Percentiles rank a stretch among this genome's conserved stretches.
These are phyloP conservation scores for Chlorencoelia australis DNA, from an alignment of 2,329 filamentous ascomycete species.

Conservation along the genomic window DNA sequence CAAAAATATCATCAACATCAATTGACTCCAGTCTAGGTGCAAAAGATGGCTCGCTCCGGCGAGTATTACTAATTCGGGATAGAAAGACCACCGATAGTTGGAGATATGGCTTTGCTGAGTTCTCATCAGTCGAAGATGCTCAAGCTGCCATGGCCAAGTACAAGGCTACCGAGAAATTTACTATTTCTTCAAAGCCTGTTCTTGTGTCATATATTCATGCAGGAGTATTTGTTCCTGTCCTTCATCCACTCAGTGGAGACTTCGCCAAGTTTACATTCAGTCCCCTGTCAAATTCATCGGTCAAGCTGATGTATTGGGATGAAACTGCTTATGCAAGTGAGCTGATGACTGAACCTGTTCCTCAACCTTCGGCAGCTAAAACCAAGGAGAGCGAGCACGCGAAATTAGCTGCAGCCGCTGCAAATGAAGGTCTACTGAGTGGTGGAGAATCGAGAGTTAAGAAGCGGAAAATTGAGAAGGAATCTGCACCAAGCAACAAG, in stretches of 20 bases:
- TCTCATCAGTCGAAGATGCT: conserved; percentile 66
- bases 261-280: conserved; percentile 58
- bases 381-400: conserved; percentile 24
- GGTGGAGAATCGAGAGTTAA: conserved; percentile 33
- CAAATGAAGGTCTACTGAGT: conserved; percentile 27
- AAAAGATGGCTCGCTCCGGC: conserved; percentile 61
- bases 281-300: conserved; percentile 55
- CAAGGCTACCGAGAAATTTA: conserved; percentile 63
- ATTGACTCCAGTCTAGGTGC: conserved; percentile 50
- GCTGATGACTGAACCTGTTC: conserved; percentile 44
- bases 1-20: conserved; percentile 42
- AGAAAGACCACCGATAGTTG: conserved; percentile 61
- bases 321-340: conserved; percentile 61
- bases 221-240: conserved; percentile 72
- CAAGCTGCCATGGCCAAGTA: conserved; percentile 64
- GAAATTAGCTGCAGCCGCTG: conserved; percentile 29
- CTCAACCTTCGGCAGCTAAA: conserved; percentile 29
- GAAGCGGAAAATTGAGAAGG: conserved; percentile 46
- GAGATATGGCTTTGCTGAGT: conserved; percentile 78
- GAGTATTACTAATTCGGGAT: conserved; percentile 69
- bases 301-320: conserved; percentile 70
- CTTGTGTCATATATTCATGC: conserved; percentile 67
- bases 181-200: conserved; percentile 64
- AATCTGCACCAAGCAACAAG: conserved; percentile 13
- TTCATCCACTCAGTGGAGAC: conserved; percentile 44